Conservation (phyloP, 2,329 filamentous ascomycete genomes). For the Diaporthe ampelina region DNA sequence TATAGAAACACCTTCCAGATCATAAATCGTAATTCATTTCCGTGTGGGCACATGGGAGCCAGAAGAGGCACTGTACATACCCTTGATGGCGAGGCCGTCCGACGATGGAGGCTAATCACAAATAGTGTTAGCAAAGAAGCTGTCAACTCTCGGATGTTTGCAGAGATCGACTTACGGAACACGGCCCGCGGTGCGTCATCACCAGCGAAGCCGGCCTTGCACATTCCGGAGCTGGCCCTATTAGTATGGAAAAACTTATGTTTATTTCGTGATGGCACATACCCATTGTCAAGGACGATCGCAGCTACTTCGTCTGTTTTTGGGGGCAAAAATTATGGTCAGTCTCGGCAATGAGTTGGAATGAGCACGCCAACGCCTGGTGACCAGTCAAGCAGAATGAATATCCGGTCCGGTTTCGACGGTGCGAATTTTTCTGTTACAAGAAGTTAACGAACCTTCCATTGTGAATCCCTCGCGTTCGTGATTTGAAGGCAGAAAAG, state of each 20-base stretch:
- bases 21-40: neutral
- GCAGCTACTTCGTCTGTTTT: constrained; percentile 99
- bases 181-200: constrained; percentile 99
- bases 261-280: constrained; percentile 68
- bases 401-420: neutral
- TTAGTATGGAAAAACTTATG: constrained; percentile 53
- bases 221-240: constrained; percentile 94
- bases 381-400: neutral
- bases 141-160: constrained; percentile 48
- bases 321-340: neutral
- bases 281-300: constrained; percentile 99
- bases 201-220: constrained; percentile 99
- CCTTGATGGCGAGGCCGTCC: constrained; percentile 99
- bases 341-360: neutral
- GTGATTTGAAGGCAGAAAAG: neutral
- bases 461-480: neutral
- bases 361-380: neutral
- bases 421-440: neutral
- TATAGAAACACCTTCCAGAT: neutral
- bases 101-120: constrained; percentile 89
- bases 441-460: neutral
- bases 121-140: neutral
- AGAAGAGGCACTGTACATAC: constrained; percentile 89
- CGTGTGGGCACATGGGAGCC: neutral
- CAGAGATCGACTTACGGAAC: constrained; percentile 86